phyloP scores from a whole-genome alignment of 257 asterid genomes.

The Solanum paucissectum region DNA sequence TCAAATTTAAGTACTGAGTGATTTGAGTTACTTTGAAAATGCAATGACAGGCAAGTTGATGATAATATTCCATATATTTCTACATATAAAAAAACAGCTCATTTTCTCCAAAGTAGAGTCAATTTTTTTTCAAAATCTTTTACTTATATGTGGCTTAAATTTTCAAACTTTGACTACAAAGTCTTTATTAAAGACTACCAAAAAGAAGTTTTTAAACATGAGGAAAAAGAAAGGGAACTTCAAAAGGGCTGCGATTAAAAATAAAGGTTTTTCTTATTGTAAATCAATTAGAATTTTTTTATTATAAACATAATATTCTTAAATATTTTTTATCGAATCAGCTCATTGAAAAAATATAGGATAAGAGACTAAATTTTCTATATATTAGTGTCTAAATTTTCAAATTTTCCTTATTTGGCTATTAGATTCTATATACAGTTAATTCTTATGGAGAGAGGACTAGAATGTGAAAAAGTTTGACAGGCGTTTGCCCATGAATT shows the following conservation, averaged over 20 bases:
- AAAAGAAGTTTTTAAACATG: neutral
- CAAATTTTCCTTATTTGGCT: no score
- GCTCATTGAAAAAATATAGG: no score
- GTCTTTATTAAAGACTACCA: neutral
- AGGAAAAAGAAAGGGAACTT: neutral
- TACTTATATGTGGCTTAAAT: neutral
- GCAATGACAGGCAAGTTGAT: neutral
- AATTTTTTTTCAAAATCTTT: neutral
- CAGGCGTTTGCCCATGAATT: no score
- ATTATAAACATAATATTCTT: no score
- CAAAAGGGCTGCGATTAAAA: neutral
- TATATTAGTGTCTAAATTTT: no score
- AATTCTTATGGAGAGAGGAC: no score
- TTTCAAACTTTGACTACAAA: neutral
- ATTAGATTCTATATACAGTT: no score
- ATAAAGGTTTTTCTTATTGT: no score
- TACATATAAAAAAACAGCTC: neutral
- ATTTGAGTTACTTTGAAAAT: neutral
- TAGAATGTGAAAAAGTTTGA: no score
- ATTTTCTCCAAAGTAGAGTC: neutral
- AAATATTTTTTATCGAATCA: no score
- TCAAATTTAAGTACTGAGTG: neutral
- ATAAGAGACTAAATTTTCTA: no score
- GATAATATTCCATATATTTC: neutral
- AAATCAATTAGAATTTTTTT: no score